Base-by-base conservation (phyloP, 2,329 filamentous ascomycete species). In the Alternaria rosae region DNA sequence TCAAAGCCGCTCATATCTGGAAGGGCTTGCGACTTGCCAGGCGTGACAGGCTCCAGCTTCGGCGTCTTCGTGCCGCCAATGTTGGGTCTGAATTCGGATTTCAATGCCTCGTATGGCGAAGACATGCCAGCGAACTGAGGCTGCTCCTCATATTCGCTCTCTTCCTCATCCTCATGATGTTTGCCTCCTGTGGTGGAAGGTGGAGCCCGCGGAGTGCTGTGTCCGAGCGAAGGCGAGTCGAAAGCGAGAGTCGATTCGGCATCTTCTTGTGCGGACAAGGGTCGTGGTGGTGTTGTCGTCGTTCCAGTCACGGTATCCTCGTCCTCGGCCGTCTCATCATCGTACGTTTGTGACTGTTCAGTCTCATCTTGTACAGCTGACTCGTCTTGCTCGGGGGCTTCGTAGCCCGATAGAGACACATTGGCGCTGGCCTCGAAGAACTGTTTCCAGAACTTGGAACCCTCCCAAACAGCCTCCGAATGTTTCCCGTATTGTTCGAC, bases 361-460 rank as follows among this genome's bases (percentile, higher is more conserved):
- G 77, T 78, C 25, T 79, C 76, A 26, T 80, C 74, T 13, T 85
- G 81, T 0, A 82, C 84, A 15, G 80, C 82, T 53, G 85, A 82
- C n/a, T 91, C 89, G 25, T 84, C 82, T 7, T 79, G 78, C 13
- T 88, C 88, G 21, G 89, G 85, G 75, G 97, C 94, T 76, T 97
- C 94, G 79, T 99, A 97, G 26, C 94, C 93, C 0, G 93, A 97
- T 11, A 99, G 87, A 11, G 94, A 97, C 25, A 99, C 94, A 74
- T 99, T 98, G 77, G 95, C 95, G 50, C 94, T 97, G 35, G 95
- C 93, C 82, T 99, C 95, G 81, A 99, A 99, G 84, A 99, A 99
- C 83, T 98, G 94, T 81, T 99, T 99, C 95, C 95, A 99, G 81
- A 99, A 99, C 92, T 97, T 97, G 57, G 94, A 97, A 21, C 94